These are phyloP conservation scores for Zoysia japonica DNA, from an alignment of 176 grass and related monocot genomes.

Conservation along the genomic window DNA sequence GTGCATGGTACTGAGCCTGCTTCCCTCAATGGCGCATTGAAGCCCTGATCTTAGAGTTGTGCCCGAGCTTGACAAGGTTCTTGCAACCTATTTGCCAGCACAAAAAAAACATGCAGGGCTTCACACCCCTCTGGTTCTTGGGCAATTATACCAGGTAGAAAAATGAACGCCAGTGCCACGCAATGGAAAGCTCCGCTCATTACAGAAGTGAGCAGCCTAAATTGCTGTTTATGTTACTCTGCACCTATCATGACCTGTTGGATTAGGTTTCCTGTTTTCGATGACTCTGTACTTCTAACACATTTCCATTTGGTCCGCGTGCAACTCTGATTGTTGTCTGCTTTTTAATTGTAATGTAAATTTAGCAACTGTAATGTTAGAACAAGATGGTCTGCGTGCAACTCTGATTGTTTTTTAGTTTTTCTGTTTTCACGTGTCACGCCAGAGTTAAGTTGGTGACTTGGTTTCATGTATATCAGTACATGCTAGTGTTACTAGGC, in stretches of 20 bases:
- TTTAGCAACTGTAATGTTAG: neutral
- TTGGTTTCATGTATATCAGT: no score
- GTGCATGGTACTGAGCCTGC: conserved; percentile 74
- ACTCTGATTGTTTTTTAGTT: neutral
- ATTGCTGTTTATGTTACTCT: conserved; percentile 18
- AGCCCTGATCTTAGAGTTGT: conserved; percentile 35
- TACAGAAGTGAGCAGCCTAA: neutral
- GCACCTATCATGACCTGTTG: conserved; percentile 3
- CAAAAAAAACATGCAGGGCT: neutral
- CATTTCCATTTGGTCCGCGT: neutral
- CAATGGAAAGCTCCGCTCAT: neutral
- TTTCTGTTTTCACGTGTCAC: neutral
- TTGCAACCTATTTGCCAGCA: neutral
- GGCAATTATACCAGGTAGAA: neutral
- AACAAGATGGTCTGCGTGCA: neutral
- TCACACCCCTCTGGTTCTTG: neutral
- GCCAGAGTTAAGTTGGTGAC: neutral
- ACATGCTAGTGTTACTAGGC: neutral
- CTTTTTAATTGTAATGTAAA: conserved; percentile 5
- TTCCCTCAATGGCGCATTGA: conserved; percentile 5
- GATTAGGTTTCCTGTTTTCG: neutral
- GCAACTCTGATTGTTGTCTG: neutral
- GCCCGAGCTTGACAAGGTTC: conserved; percentile 8
- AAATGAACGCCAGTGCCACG: neutral
- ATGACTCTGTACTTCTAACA: conserved; percentile 13